Percentiles rank a stretch among this genome's conserved stretches.
phyloP scores from a whole-genome alignment of 768 basidiomycete genomes.

The Saitozyma podzolica region DNA sequence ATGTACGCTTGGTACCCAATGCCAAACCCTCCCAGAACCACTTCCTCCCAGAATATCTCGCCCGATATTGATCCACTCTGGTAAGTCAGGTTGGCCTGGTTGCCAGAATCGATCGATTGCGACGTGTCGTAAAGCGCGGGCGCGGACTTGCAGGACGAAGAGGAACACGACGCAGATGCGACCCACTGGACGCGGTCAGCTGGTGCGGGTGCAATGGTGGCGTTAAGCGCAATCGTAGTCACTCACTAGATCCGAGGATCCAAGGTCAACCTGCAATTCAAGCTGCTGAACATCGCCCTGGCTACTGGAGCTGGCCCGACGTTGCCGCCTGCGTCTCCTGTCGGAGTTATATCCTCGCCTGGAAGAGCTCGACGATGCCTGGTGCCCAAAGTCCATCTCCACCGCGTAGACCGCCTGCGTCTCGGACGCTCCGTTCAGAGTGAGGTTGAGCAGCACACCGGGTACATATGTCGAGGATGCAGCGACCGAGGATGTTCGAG shows the following conservation, averaged over 20 bases:
- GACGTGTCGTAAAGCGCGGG: slow-evolving; percentile 20
- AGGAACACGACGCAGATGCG: slow-evolving; percentile 34
- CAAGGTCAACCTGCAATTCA: slow-evolving; percentile 48
- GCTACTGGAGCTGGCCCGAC: too few relatives aligned
- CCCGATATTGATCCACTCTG: slow-evolving; percentile 40
- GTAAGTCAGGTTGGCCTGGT: slow-evolving; percentile 34
- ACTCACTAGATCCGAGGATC: slow-evolving; percentile 49
- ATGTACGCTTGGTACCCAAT: slow-evolving; percentile 51
- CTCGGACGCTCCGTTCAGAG: slow-evolving; percentile 17
- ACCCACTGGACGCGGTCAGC: slow-evolving; percentile 41
- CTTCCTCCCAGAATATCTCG: slow-evolving; percentile 49
- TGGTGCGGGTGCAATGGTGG: too few relatives aligned
- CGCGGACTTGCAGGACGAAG: slow-evolving; percentile 28
- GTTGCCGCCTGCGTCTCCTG: too few relatives aligned
- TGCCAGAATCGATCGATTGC: slow-evolving; percentile 30
- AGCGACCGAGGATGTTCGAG: neutral
- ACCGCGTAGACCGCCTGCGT: slow-evolving; percentile 45
- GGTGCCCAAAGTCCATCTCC: slow-evolving; percentile 42
- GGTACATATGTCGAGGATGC: slow-evolving; percentile 18
- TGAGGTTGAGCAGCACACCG: slow-evolving; percentile 21
- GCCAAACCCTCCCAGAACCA: slow-evolving; percentile 41
- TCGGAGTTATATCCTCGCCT: too few relatives aligned
- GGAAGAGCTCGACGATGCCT: neutral
- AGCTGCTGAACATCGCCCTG: slow-evolving; percentile 1
- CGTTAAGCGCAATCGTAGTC: neutral